These are phyloP conservation scores for Aspergillus coremiiformis DNA, from an alignment of 495 filamentous ascomycete species.

Conservation along the genomic window DNA sequence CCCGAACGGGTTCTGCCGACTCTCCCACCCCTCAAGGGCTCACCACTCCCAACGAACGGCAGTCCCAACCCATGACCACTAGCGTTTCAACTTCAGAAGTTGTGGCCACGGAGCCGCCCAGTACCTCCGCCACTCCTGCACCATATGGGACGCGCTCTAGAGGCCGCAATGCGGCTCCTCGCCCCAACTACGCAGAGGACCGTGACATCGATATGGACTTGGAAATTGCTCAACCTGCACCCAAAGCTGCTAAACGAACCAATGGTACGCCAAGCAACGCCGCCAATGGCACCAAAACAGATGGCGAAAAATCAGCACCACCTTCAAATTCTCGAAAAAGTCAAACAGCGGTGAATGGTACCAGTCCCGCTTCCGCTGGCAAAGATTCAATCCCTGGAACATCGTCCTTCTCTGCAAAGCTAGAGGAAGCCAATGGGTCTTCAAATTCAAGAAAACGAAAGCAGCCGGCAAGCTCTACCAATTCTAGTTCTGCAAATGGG, in stretches of 20 bases:
- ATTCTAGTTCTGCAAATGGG: conserved; percentile 25
- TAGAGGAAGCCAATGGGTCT: conserved; percentile 31
- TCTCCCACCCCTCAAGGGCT: conserved; percentile 17
- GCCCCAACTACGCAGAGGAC: conserved; percentile 95
- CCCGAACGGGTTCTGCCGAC: conserved; percentile 18
- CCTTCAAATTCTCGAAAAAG: conserved; percentile 36
- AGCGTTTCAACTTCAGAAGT: conserved; percentile 40
- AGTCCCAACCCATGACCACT: conserved; percentile 45
- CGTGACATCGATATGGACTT: conserved; percentile 85
- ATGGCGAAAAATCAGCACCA: conserved; percentile 38
- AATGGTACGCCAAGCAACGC: conserved; percentile 21
- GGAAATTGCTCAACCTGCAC: conserved; percentile 36
- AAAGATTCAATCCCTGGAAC: conserved; percentile 59
- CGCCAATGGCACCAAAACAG: conserved; percentile 31
- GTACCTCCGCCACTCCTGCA: conserved; percentile 45
- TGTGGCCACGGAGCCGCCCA: conserved; percentile 32
- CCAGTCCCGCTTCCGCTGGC: conserved; percentile 22
- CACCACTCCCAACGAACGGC: conserved; percentile 28
- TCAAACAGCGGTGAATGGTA: conserved; percentile 31
- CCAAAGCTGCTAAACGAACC: conserved; percentile 44
- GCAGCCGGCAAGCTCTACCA: conserved; percentile 51
- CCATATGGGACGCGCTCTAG: conserved; percentile 95
- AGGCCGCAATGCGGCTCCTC: conserved; percentile 75
- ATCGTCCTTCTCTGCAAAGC: conserved; percentile 51
- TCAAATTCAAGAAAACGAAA: conserved; percentile 66